These are phyloP conservation scores for Potentilla sterilis DNA, from an alignment of 306 rosid species.

Conservation along the genomic window DNA sequence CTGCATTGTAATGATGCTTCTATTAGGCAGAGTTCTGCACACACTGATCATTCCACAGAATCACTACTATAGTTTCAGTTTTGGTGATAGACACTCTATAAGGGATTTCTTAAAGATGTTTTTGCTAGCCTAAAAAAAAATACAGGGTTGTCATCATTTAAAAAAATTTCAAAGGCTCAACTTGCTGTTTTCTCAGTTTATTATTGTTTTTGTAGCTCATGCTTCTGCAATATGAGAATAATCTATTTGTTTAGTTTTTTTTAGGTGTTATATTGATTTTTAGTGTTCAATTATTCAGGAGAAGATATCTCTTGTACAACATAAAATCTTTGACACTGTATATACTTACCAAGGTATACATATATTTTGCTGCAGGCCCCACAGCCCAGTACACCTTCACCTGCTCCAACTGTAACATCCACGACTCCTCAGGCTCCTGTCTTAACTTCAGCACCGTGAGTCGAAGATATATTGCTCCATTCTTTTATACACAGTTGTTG, in stretches of 20 bases:
- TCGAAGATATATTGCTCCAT: conserved; percentile 11
- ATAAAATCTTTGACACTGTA: background rate
- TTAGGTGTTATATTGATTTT: background rate
- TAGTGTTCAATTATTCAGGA: background rate
- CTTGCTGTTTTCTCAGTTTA: background rate
- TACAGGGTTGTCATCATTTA: background rate
- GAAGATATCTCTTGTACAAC: background rate
- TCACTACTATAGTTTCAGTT: background rate
- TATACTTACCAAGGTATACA: background rate
- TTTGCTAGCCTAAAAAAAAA: background rate
- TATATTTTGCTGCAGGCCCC: conserved; percentile 30
- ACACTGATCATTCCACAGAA: background rate
- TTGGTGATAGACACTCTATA: background rate
- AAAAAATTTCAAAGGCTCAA: background rate
- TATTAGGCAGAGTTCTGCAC: background rate
- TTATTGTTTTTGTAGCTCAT: background rate
- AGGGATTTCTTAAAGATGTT: background rate
- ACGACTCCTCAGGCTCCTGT: conserved; percentile 40
- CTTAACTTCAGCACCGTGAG: conserved; percentile 48
- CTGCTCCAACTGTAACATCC: conserved; percentile 36
- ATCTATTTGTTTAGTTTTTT: background rate
- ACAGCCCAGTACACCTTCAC: conserved; percentile 49
- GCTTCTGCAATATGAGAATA: background rate
- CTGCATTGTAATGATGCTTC: background rate
- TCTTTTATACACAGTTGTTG: background rate